phyloP scores from a whole-genome alignment of 1,284 basidiomycete species.

The Ganoderma leucocontextum region DNA sequence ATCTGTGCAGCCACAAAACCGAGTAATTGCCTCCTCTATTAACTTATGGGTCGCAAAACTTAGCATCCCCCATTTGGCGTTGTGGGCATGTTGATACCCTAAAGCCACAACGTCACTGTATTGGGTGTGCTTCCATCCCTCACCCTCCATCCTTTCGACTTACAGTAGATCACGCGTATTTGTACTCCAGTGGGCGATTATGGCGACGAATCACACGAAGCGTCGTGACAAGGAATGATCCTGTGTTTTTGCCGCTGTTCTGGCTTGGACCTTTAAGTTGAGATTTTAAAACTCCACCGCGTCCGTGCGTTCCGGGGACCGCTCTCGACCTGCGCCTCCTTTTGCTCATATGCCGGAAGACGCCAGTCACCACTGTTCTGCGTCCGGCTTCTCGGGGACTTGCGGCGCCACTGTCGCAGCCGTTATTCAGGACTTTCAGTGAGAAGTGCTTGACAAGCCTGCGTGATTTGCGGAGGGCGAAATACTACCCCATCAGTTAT shows the following conservation, averaged over 20 bases:
- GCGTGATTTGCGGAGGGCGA: no score
- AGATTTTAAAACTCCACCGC: neutral
- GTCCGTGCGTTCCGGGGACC: neutral
- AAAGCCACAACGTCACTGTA: constrained; percentile 29
- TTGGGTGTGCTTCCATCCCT: constrained; percentile 12
- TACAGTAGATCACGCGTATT: constrained; percentile 35
- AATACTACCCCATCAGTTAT: no score
- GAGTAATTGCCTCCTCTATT: constrained; percentile 34
- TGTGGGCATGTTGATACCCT: constrained; percentile 36
- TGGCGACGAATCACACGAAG: constrained; percentile 17
- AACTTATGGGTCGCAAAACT: constrained; percentile 20
- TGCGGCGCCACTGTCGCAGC: no score
- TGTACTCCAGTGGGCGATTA: constrained; percentile 31
- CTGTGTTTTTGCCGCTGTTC: constrained; percentile 4
- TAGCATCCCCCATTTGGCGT: constrained; percentile 18
- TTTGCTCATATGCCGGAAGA: no score
- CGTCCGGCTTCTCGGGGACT: no score
- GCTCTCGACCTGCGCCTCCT: neutral
- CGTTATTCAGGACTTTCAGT: no score
- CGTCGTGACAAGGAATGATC: constrained; percentile 17
- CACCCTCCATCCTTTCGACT: constrained; percentile 25
- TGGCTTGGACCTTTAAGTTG: neutral
- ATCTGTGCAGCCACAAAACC: constrained; percentile 39
- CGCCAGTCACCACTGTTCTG: no score
- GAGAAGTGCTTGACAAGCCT: no score